Base-by-base conservation (phyloP, 805 yeast genomes). In the Maudiozyma turicensis region DNA sequence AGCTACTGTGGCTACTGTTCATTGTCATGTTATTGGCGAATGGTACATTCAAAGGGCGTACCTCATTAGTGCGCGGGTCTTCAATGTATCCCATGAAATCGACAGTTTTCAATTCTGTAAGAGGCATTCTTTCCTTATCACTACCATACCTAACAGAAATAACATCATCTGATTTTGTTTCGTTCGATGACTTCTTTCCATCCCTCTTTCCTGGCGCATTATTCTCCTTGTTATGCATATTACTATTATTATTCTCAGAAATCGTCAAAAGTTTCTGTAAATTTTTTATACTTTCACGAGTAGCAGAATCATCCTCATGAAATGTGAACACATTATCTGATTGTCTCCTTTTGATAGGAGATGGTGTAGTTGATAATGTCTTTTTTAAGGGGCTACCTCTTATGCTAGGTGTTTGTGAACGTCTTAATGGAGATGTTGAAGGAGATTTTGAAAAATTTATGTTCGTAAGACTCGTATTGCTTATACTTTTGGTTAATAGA, bases 261-360 rank as follows among this genome's bases (percentile, higher is more conserved):
- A 8, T 52, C 26, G 54, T 56, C 56, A 45, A 69, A 57, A 46
- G 66, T 54, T 43, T 54, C 38, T 58, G 59, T 32, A 48, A 43
- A 41, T 54, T 50, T 11, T 58, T 39, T 15, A 48, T 45, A 3
- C 50, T 45, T 6, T 51, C 49, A 35, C 63, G 52, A 29, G 56
- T 54, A 8, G 50, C 53, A 29, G 50, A 46, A 1, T 58, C 48
- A 44, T 60, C 65, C 48, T 59, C 65, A 43, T 52, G 58, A 28
- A 60, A 49, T 9, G 50, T 38, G 47, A 60, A 60, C 1, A 52
- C n/a, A 14, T 8, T 20, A 5, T 11, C 28, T 9, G 20, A 31
- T n/a, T 45, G 48, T 13, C 15, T 26, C 10, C 30, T 46, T 20
- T 42, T 46, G 7, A 35, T 29, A 10, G 49, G 49, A 11, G 49